These are phyloP conservation scores for Cystobasidiaceae sp. DNA, from an alignment of 1,284 basidiomycete species.

Conservation along the genomic window DNA sequence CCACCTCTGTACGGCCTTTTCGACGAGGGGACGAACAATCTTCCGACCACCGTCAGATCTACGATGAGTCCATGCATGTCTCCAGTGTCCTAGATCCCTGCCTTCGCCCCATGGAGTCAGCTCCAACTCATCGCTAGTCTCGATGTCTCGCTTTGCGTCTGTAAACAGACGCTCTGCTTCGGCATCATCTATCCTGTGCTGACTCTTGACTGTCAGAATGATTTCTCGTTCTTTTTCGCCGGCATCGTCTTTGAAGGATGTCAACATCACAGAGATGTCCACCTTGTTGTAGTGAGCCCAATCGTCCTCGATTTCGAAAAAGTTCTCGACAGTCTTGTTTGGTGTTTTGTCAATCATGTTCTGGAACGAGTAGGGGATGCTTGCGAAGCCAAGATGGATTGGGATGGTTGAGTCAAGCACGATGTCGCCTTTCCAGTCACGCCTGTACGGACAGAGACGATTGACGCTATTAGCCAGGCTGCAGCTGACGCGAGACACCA, in stretches of 20 bases:
- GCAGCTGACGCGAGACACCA: too few species aligned
- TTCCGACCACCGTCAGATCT: conserved; percentile 24
- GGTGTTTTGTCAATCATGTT: conserved; percentile 25
- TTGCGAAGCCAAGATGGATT: conserved; percentile 27
- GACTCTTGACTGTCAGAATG: conserved; percentile 14
- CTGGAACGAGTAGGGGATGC: conserved; percentile 24
- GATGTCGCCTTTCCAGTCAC: conserved; percentile 45
- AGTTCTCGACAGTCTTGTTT: conserved; percentile 19
- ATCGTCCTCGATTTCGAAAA: conserved; percentile 19
- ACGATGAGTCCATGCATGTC: conserved; percentile 14
- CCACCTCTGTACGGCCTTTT: conserved; percentile 23
- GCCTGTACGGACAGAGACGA: conserved; percentile 3
- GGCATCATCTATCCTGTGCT: conserved; percentile 15
- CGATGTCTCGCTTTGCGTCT: conserved; percentile 23
- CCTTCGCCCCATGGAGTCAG: conserved; percentile 12
- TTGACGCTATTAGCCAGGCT: not conserved
- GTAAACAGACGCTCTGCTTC: conserved; percentile 25
- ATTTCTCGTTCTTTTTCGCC: conserved; percentile 19
- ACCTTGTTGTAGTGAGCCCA: conserved; percentile 30
- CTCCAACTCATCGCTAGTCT: conserved; percentile 24
- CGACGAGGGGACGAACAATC: conserved; percentile 20
- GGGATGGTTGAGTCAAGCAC: conserved; percentile 23
- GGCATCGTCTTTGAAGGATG: conserved; percentile 16
- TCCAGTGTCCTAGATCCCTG: conserved; percentile 8
- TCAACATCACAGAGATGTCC: conserved; percentile 22